Conservation (phyloP, 176 grass and related monocot species). For the Triticum turgidum region DNA sequence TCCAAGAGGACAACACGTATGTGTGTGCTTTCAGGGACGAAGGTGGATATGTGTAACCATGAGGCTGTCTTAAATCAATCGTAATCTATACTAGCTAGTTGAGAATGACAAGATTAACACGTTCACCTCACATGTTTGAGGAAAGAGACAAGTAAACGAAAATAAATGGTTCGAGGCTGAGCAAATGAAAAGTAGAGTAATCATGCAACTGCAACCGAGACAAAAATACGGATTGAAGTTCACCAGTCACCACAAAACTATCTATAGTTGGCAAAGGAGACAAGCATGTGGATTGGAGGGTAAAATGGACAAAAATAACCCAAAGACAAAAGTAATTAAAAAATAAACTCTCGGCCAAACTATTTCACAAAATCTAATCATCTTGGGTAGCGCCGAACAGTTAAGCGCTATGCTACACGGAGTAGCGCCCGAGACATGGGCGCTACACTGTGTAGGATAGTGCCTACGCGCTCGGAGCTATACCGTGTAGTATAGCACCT, state of each 20-base stretch:
- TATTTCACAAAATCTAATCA: no score
- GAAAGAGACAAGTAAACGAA: background rate
- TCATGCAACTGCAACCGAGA: background rate
- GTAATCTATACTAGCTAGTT: background rate
- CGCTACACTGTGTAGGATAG: no score
- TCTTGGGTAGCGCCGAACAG: no score
- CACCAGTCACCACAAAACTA: background rate
- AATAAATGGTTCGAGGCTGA: background rate
- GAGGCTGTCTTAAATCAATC: background rate
- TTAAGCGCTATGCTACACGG: no score
- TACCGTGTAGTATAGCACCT: no score
- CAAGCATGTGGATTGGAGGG: no score
- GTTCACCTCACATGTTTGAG: background rate
- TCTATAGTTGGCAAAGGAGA: no score
- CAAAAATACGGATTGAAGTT: background rate
- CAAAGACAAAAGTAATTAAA: no score
- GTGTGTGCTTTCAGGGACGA: background rate
- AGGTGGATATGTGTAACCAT: background rate
- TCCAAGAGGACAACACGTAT: background rate
- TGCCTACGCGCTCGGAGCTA: no score
- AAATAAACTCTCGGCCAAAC: no score
- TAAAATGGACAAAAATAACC: no score
- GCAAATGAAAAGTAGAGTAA: background rate
- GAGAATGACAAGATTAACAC: background rate
- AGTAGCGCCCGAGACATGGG: no score